Base-by-base conservation (phyloP, 2,329 filamentous ascomycete species). In the Botryotinia convoluta region DNA sequence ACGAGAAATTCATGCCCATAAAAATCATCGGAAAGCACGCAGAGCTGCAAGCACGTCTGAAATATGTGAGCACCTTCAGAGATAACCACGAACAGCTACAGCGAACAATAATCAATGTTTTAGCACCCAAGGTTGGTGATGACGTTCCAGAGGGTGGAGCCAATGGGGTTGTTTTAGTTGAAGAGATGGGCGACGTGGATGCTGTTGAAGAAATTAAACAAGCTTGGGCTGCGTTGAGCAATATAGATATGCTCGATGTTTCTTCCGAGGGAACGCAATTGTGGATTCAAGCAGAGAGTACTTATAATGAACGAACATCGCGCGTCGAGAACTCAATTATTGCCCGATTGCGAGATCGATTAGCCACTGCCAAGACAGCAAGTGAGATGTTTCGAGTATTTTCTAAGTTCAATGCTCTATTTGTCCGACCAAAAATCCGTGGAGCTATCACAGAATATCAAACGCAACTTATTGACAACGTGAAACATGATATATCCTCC, bases 301-400 rank as follows among this genome's bases (percentile, higher is more conserved):
- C 93, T 57, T 99, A 99, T 86, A 98, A 98, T 77, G 97, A 99
- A 82, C 92, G 97, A 57, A 99, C 97, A 16, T 95, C 96, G 29
- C 90, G 96, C 74, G 96, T 99, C 7, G 96, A 99, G 82, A 99
- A 99, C 83, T 98, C 96, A 5, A 99, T 99, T 82, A 99, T 99
- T 81, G 94, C 96, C 48, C 89, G 94, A 71, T 87, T 99, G 45
- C 89, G 96, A 79, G 96, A 99, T 83, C 92, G 96, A 74, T 87
- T 99, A 72, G 96, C 95, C 22, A 97, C 94, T 10, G 95, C 96
- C 20, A 98, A 97, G 86, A 97, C 94, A 75, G 96, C 96, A 59
- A 98, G 97, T 81, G 97, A 99, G 83, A 99, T 99, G 96, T 99
- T 99, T 83, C 93, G 97, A 72, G 96, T 99, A 75, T 99, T 99